Evolutionary conservation across 2,329 filamentous ascomycete species (phyloP).

Genomic region (Pseudocercospora fuligena): DNA sequence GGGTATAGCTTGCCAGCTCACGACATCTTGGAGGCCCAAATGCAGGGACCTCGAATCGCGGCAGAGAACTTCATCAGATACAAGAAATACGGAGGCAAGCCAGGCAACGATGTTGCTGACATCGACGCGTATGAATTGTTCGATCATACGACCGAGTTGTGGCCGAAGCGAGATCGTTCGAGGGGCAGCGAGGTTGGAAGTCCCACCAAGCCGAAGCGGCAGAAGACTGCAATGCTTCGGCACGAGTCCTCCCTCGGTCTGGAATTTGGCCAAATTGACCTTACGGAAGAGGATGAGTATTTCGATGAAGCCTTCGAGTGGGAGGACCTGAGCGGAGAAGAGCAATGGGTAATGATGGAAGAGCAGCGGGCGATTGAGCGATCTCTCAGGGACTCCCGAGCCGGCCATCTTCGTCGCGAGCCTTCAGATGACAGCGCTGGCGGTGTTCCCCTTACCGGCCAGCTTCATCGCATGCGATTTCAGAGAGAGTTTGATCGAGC

Average conservation of each 20-base stretch:
- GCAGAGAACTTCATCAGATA: neutral
- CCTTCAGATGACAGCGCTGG: neutral
- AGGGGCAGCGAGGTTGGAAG: neutral
- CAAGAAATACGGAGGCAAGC: neutral
- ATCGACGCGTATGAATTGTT: neutral
- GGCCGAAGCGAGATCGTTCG: neutral
- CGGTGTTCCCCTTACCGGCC: neutral
- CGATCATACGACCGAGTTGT: neutral
- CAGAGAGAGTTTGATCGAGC: neutral
- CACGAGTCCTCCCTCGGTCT: neutral
- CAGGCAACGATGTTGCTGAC: neutral
- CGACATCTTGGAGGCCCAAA: neutral
- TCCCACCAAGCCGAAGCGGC: neutral
- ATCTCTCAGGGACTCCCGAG: neutral
- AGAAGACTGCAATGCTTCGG: neutral
- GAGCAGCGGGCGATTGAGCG: neutral
- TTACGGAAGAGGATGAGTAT: neutral
- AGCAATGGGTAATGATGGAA: neutral
- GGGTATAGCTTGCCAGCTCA: neutral
- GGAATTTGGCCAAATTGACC: neutral
- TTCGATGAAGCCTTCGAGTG: neutral
- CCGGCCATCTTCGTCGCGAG: neutral
- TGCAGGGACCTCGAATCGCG: neutral
- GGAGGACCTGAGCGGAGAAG: neutral
- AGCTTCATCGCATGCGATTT: neutral